These are phyloP conservation scores for Amphirosellinia nigrospora DNA, from an alignment of 495 filamentous ascomycete species.

Conservation along the genomic window DNA sequence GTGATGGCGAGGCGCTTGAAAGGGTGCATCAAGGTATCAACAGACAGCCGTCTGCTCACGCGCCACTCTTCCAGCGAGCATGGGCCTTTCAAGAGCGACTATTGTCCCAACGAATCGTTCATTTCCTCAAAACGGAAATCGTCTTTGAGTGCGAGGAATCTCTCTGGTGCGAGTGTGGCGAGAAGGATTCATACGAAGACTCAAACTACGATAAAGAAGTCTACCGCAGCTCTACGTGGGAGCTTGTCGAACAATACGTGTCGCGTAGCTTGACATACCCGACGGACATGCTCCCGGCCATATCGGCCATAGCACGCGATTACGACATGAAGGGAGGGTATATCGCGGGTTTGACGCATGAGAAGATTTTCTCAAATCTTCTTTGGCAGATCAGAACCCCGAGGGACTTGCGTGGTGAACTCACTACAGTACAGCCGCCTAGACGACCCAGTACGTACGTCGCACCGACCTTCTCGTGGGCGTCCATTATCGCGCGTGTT, in stretches of 20 bases:
- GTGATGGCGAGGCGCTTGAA: conserved; percentile 1
- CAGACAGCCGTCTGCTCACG: not conserved
- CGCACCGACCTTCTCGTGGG: not conserved
- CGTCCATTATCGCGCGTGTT: not conserved
- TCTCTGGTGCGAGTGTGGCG: conserved; percentile 2
- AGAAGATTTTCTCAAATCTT: not conserved
- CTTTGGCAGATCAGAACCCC: not conserved
- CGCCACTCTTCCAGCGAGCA: conserved; percentile 21
- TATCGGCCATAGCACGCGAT: conserved; percentile 5
- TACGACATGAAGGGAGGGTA: not conserved
- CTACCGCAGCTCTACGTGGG: not conserved
- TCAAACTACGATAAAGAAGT: conserved; percentile 1
- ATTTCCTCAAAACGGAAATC: conserved; percentile 4
- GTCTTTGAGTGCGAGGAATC: conserved; percentile 4
- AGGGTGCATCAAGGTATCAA: not conserved
- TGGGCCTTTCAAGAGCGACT: conserved; percentile 25
- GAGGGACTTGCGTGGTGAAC: not conserved
- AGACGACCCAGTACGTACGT: not conserved
- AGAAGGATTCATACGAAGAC: not conserved
- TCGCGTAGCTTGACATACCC: not conserved
- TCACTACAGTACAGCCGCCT: not conserved
- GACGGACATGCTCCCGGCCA: not conserved
- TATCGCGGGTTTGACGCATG: not conserved
- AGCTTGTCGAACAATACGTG: not conserved
- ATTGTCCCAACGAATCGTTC: conserved; percentile 16